Conservation (phyloP, 805 yeast species). For the Maudiozyma serrabonitensis region DNA sequence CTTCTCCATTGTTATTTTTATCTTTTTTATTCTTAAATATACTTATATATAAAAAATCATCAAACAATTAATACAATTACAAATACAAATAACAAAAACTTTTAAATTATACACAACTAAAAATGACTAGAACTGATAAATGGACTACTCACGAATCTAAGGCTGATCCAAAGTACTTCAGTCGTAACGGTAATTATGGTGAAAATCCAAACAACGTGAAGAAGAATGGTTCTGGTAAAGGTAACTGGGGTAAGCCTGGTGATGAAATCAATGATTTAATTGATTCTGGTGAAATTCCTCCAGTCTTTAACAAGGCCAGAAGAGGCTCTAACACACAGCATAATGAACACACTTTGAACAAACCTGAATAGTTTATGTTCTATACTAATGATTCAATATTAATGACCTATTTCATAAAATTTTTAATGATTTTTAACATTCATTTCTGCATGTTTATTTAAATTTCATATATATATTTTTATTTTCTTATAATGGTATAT, state of each 20-base stretch:
- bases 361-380: not conserved
- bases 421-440: not conserved
- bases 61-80: not conserved
- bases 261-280: slow-evolving; percentile 63
- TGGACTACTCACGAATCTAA: slow-evolving; percentile 58
- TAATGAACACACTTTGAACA: slow-evolving; percentile 33
- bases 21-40: not conserved
- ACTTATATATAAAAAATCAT: not conserved
- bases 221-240: slow-evolving; percentile 78
- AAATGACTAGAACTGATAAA: slow-evolving; percentile 71
- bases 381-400: not conserved
- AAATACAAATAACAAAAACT: not conserved
- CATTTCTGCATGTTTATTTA: not conserved
- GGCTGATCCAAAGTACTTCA: slow-evolving; percentile 61
- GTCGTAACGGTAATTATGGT: slow-evolving; percentile 62
- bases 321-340: slow-evolving; percentile 41
- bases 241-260: slow-evolving; percentile 80
- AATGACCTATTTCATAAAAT: not conserved
- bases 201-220: slow-evolving; percentile 68
- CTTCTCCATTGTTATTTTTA: not conserved
- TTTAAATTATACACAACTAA: not conserved
- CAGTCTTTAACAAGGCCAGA: slow-evolving; percentile 37
- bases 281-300: slow-evolving; percentile 46
- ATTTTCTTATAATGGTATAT: not conserved
- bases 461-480: not conserved